A percentile compares a stretch with the other conserved stretches of the same genome.
phyloP scores from a whole-genome alignment of 2,329 filamentous ascomycete genomes.

The Stachybotrys echinatus region DNA sequence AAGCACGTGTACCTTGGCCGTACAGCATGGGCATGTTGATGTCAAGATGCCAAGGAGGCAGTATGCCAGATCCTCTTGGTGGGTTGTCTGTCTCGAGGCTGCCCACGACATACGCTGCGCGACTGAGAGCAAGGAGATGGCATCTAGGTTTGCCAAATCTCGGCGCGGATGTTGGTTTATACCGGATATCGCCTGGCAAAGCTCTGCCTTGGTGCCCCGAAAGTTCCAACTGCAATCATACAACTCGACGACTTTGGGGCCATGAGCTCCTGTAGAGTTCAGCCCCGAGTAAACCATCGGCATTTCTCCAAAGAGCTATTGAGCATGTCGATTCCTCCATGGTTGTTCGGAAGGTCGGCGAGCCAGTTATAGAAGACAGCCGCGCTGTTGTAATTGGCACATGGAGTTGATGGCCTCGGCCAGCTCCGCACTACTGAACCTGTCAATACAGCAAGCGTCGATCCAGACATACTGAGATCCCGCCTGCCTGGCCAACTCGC shows the following conservation, averaged over 20 bases:
- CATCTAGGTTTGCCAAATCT: not conserved
- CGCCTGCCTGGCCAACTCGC: conserved; percentile 7
- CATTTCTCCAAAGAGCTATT: conserved; percentile 1
- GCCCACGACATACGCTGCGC: not conserved
- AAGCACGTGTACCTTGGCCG: not conserved
- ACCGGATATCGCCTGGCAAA: not conserved
- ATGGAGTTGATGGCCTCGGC: too few relatives aligned
- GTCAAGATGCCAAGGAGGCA: not conserved
- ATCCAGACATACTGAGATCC: conserved; percentile 15
- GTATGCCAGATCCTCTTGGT: not conserved
- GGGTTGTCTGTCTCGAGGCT: not conserved
- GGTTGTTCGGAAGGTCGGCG: conserved; percentile 7
- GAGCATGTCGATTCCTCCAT: not conserved
- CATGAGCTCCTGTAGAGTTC: conserved; percentile 26
- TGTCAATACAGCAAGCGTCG: conserved; percentile 23
- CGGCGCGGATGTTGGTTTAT: not conserved
- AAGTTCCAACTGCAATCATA: conserved; percentile 18
- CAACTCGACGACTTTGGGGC: conserved; percentile 20
- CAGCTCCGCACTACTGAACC: conserved; percentile 17
- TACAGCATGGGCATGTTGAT: not conserved
- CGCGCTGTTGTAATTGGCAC: conserved; percentile 19
- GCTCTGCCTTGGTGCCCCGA: conserved; percentile 15
- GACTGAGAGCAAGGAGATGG: not conserved
- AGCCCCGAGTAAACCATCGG: conserved; percentile 17
- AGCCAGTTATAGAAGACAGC: conserved; percentile 18